Percentiles rank a stretch among this genome's conserved stretches.
phyloP scores from a whole-genome alignment of 345 rosid species.

The Rhizophora mangle region DNA sequence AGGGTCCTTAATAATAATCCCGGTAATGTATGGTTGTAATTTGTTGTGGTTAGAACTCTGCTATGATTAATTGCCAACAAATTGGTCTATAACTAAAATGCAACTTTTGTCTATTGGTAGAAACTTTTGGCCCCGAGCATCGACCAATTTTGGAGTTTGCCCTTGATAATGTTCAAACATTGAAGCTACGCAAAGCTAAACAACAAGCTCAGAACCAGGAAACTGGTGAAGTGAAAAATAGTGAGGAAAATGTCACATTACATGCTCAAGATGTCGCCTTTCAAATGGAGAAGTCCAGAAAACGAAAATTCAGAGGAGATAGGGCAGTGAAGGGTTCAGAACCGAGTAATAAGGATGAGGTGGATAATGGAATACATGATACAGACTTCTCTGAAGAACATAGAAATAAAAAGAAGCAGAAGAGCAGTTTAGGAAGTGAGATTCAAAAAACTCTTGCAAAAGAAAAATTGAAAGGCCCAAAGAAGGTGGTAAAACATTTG shows the following conservation, averaged over 20 bases:
- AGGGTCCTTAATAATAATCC: conserved; percentile 95
- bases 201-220: conserved; percentile 40
- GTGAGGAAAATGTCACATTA: conserved; percentile 2
- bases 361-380: conserved; percentile 19
- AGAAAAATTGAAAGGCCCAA: conserved; percentile 19
- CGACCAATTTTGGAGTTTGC: conserved; percentile 88
- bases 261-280: not conserved
- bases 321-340: conserved; percentile 21
- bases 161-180: conserved; percentile 65
- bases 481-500: conserved; percentile 18
- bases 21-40: conserved; percentile 35
- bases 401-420: conserved; percentile 38
- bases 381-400: conserved; percentile 14
- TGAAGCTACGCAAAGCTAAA: conserved; percentile 63
- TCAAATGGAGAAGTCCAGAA: conserved; percentile 31
- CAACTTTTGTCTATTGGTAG: conserved; percentile 34
- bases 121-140: conserved; percentile 74
- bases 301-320: conserved; percentile 44
- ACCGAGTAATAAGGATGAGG: conserved; percentile 15
- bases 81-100: conserved; percentile 5
- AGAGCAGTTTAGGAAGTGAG: conserved; percentile 28
- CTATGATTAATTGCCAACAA: not conserved
- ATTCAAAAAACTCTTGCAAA: conserved; percentile 18
- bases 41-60: not conserved
- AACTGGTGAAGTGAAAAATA: conserved; percentile 23